Conservation (phyloP, 345 rosid species). For the Ailanthus altissimus region DNA sequence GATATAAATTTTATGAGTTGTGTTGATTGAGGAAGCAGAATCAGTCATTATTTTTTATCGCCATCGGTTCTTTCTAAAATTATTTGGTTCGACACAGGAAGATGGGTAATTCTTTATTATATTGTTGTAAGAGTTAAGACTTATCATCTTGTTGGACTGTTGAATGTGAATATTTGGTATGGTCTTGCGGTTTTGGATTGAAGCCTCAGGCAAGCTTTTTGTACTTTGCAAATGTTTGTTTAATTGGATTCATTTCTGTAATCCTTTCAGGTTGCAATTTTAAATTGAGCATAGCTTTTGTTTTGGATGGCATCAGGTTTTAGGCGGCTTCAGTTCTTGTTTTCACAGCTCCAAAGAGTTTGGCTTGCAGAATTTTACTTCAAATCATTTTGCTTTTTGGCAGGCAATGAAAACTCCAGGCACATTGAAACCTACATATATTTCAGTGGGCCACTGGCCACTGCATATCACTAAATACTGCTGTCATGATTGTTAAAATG, state of each 20-base stretch:
- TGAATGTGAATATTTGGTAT: background rate
- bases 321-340: background rate
- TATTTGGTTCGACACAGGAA: background rate
- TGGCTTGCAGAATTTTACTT: background rate
- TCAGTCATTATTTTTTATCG: background rate
- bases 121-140: background rate
- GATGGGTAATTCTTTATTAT: background rate
- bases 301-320: slow-evolving; percentile 4
- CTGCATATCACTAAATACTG: slow-evolving; percentile 69
- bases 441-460: slow-evolving; percentile 90
- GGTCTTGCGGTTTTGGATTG: background rate
- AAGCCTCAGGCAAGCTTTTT: background rate
- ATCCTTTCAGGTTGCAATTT: background rate
- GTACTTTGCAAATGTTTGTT: background rate
- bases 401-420: slow-evolving; percentile 66
- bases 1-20: background rate
- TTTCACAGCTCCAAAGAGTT: slow-evolving; percentile 5
- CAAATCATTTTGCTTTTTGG: background rate
- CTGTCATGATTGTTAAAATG: slow-evolving; percentile 56
- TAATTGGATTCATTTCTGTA: background rate
- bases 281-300: slow-evolving; percentile 8
- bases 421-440: slow-evolving; percentile 67
- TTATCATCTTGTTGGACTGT: background rate
- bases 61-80: background rate
- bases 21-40: background rate